Evolutionary conservation across 441 rosid species (phyloP).

Genomic region (Pelargonium myrrhifolium): DNA sequence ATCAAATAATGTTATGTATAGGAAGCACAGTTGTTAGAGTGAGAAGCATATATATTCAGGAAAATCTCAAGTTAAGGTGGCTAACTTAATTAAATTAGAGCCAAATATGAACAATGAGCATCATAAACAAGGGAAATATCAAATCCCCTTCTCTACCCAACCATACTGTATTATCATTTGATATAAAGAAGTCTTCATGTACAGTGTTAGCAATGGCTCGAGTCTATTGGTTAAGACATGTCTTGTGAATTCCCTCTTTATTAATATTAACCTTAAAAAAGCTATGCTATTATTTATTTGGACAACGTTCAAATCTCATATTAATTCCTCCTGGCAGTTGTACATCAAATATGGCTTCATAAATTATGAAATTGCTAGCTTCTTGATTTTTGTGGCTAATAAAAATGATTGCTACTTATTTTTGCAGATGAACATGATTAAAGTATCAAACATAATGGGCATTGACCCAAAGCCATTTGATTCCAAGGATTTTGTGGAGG

Average conservation of each 20-base stretch:
- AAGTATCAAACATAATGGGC: conserved; percentile 96
- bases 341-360: background rate
- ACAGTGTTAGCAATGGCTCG: background rate
- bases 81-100: background rate
- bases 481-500: conserved; percentile 88
- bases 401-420: conserved; percentile 16
- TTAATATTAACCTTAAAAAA: background rate
- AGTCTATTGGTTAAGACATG: background rate
- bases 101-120: background rate
- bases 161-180: background rate
- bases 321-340: background rate
- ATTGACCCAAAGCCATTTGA: conserved; percentile 86
- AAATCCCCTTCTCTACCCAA: background rate
- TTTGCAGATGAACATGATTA: conserved; percentile 84
- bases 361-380: background rate
- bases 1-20: too few species aligned
- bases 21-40: background rate
- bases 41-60: background rate
- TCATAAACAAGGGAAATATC: background rate
- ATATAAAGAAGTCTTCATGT: background rate
- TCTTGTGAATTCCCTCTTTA: background rate
- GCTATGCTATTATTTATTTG: background rate
- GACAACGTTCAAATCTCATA: background rate
- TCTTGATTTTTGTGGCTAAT: conserved; percentile 13
- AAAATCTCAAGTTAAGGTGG: background rate